Evolutionary conservation across 2,329 filamentous ascomycete species (phyloP).

Genomic region (Aspergillus transmontanensis): DNA sequence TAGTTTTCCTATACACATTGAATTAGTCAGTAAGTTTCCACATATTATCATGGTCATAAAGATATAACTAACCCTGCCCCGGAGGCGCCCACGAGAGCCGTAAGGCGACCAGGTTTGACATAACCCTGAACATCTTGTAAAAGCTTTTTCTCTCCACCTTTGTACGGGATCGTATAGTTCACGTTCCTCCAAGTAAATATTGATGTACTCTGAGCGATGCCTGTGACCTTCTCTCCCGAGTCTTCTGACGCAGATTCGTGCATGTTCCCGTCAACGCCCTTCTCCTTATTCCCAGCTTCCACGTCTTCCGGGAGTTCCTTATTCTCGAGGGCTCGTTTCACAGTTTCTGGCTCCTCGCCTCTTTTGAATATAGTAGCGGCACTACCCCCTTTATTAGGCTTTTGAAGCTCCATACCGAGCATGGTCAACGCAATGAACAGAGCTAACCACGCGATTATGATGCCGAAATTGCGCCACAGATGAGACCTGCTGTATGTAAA

Average conservation of each 20-base stretch:
- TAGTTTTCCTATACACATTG: conserved; percentile 46
- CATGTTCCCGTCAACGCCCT: conserved; percentile 16
- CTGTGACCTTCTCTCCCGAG: conserved; percentile 40
- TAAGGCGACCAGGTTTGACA: conserved; percentile 75
- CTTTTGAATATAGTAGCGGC: conserved; percentile 76
- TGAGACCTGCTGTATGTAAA: conserved; percentile 60
- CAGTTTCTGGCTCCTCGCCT: conserved; percentile 61
- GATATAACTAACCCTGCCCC: conserved; percentile 46
- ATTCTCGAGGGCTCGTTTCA: conserved; percentile 60
- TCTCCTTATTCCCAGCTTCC: conserved; percentile 48
- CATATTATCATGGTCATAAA: too few relatives aligned
- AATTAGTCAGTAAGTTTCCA: neutral
- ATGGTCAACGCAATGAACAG: conserved; percentile 77
- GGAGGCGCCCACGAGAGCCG: conserved; percentile 78
- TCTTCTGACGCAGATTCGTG: conserved; percentile 22
- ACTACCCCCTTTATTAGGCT: conserved; percentile 78
- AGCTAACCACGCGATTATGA: conserved; percentile 73
- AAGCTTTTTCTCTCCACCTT: conserved; percentile 49
- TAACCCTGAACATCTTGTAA: conserved; percentile 69
- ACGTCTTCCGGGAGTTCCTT: conserved; percentile 50
- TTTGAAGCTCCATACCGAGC: conserved; percentile 75
- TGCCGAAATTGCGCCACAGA: conserved; percentile 75
- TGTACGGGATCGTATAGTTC: conserved; percentile 65
- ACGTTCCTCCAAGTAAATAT: conserved; percentile 87
- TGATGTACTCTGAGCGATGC: conserved; percentile 65